Evolutionary conservation across 2,329 filamentous ascomycete genomes (phyloP), one percentile per base, ranked within the genome.

Genomic region (Reticulascus tulasneorum): DNA sequence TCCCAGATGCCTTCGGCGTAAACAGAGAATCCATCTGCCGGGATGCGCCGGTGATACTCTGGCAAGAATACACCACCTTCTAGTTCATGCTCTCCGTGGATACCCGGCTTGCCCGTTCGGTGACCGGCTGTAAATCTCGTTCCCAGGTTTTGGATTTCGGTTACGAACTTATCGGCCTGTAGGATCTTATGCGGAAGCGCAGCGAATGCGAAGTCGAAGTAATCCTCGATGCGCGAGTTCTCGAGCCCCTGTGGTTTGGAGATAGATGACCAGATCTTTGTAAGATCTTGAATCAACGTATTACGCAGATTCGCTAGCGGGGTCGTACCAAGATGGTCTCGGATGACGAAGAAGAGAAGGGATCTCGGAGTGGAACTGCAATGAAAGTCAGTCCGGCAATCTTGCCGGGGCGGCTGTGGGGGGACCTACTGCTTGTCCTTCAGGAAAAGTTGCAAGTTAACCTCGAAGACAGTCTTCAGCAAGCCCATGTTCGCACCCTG

Each of bases 401-500:
- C 10, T n/a, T 25, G 17, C 17, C 4, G 9, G 16, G 22, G 9
- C 12, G 20, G 5, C 18, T 29, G 23, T 10, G 16, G 16, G 11
- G 29, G 25, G 21, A 69, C 81, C 54, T 75, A 91, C 85, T 88
- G 87, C 62, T 83, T 89, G 60, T 96, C 90, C 69, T 96, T 96
- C 51, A 97, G 72, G 64, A 98, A 98, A 19, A 98, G 73, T 64
- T 97, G 91, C 58, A 98, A 62, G 59, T 98, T 98, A 62, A 98
- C 93, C 67, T 98, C 93, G 52, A 98, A 98, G 5, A 98, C 93
- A 0, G 94, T 98, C 75, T 98, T 98, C 54, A 98, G 71, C 53
- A 98, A 66, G 8, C 93, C 93, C 93, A 98, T 98, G 62, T 98
- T 98, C 52, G 93, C 93, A 38, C 93, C 93, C 66, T 98, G 91